phyloP scores from a whole-genome alignment of 2,329 filamentous ascomycete genomes.

The Ascosphaera aggregata region DNA sequence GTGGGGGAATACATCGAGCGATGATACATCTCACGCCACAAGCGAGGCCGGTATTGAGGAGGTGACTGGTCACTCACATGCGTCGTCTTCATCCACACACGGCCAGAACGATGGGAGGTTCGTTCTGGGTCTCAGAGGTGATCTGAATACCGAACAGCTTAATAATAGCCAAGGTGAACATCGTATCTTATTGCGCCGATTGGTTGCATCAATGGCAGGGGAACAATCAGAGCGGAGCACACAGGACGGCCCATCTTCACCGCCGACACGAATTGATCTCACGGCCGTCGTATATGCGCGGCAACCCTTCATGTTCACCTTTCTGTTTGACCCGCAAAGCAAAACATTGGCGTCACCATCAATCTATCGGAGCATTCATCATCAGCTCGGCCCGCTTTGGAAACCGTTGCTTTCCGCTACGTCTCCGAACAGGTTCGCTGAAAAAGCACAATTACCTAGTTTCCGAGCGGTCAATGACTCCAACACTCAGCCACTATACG shows the following conservation, averaged over 20 bases:
- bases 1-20: constrained; percentile 20
- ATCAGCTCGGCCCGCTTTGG: constrained; percentile 25
- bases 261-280: too few species aligned
- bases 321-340: constrained; percentile 23
- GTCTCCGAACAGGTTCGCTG: constrained; percentile 17
- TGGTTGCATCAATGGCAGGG: neutral
- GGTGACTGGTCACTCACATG: neutral
- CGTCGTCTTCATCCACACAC: constrained; percentile 1
- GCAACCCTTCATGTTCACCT: constrained; percentile 28
- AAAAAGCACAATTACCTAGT: constrained; percentile 12
- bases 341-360: constrained; percentile 17
- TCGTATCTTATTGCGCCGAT: neutral
- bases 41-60: too few species aligned
- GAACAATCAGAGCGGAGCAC: neutral
- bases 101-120: constrained; percentile 14
- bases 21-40: constrained; percentile 9
- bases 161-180: constrained; percentile 7
- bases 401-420: constrained; percentile 23
- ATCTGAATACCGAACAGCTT: constrained; percentile 16
- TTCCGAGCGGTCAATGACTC: constrained; percentile 11
- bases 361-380: constrained; percentile 25
- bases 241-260: too few species aligned
- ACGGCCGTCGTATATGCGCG: constrained; percentile 9
- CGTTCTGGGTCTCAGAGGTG: constrained; percentile 21
- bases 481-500: constrained; percentile 26